phyloP scores from a whole-genome alignment of 305 asterid genomes.

The Fraxinus ornus region DNA sequence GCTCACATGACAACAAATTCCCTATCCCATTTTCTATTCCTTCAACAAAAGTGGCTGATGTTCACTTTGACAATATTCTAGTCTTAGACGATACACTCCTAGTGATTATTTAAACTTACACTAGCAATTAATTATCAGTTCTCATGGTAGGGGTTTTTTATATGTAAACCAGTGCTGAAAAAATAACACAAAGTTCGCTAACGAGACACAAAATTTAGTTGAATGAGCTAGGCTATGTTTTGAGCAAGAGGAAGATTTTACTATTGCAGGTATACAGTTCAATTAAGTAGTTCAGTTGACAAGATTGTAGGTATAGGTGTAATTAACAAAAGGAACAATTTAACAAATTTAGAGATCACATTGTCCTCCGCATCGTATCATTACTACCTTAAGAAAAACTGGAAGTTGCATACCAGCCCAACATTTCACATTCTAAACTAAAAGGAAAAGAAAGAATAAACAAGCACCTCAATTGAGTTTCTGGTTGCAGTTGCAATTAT shows the following conservation, averaged over 20 bases:
- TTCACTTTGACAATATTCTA: not conserved
- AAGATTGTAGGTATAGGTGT: not conserved
- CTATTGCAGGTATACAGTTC: not conserved
- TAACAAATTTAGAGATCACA: constrained; percentile 11
- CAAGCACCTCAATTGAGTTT: constrained; percentile 71
- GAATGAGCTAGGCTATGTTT: not conserved
- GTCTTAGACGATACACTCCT: not conserved
- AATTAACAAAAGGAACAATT: not conserved
- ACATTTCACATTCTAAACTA: not conserved
- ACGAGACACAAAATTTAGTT: not conserved
- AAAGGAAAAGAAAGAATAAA: constrained; percentile 28
- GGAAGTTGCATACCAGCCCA: constrained; percentile 6
- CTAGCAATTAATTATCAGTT: not conserved
- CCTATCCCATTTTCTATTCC: not conserved
- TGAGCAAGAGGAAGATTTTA: not conserved
- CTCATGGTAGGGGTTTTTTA: not conserved
- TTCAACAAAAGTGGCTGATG: not conserved
- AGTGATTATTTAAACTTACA: not conserved
- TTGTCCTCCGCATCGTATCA: not conserved
- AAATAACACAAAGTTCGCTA: not conserved
- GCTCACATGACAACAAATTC: not conserved
- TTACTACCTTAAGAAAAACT: constrained; percentile 12
- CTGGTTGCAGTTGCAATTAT: constrained; percentile 76
- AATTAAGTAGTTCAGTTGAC: not conserved
- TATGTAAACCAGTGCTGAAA: not conserved